phyloP scores from a whole-genome alignment of 2,329 filamentous ascomycete genomes.

The Botrytis elliptica region DNA sequence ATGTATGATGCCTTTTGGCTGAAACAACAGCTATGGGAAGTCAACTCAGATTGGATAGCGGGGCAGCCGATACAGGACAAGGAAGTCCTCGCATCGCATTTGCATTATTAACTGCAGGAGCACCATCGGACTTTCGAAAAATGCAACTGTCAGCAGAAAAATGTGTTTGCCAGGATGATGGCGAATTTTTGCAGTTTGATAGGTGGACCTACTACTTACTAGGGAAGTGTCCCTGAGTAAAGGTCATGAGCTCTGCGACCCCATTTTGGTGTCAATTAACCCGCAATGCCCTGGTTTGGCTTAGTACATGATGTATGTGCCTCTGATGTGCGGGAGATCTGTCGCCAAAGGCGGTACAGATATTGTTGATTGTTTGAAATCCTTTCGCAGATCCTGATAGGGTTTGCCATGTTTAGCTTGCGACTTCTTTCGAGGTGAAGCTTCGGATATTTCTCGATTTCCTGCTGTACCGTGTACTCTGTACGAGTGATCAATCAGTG shows the following conservation, averaged over 20 bases:
- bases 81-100: conserved; percentile 1
- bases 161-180: conserved; percentile 11
- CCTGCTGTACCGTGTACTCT: neutral
- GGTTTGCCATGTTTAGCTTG: neutral
- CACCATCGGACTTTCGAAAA: conserved; percentile 7
- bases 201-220: neutral
- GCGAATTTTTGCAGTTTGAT: conserved; percentile 14
- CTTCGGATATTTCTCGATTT: conserved; percentile 17
- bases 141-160: neutral
- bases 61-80: conserved; percentile 14
- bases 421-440: conserved; percentile 9
- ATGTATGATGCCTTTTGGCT: conserved; percentile 13
- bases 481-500: conserved; percentile 17
- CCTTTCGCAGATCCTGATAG: conserved; percentile 7
- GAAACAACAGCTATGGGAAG: conserved; percentile 10
- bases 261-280: conserved; percentile 15
- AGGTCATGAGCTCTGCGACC: conserved; percentile 22
- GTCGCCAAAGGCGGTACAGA: conserved; percentile 22
- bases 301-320: conserved; percentile 13
- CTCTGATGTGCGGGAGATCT: conserved; percentile 20
- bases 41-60: conserved; percentile 21
- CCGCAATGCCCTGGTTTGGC: conserved; percentile 12
- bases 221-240: conserved; percentile 3
- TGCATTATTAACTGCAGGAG: conserved; percentile 7
- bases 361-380: neutral